These are phyloP conservation scores for Hypoxylon subgilvum DNA, from an alignment of 495 filamentous ascomycete genomes.

Conservation along the genomic window DNA sequence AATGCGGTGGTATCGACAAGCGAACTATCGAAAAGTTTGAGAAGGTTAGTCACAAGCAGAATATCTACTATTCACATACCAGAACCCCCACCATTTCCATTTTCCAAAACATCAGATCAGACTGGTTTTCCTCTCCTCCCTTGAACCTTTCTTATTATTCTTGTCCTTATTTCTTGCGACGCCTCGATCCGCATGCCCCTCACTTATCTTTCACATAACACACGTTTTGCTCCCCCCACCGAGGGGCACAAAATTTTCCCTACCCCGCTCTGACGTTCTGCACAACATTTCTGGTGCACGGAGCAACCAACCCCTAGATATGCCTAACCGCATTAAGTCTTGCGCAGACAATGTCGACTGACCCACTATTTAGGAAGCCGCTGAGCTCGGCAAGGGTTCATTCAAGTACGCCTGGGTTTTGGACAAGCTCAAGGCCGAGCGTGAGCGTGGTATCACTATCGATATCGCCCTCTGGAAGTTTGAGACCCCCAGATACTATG, in stretches of 20 bases:
- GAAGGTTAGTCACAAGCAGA: constrained; percentile 76
- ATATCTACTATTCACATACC: constrained; percentile 20
- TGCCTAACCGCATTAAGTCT: constrained; percentile 3
- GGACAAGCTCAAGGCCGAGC: constrained; percentile 99
- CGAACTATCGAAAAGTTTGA: constrained; percentile 99
- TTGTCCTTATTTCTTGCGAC: constrained; percentile 20
- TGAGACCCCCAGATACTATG: constrained; percentile 98
- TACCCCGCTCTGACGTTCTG: constrained; percentile 43
- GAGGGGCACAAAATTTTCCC: constrained; percentile 45
- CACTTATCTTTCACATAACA: constrained; percentile 14
- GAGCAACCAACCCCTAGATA: constrained; percentile 35
- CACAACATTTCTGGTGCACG: constrained; percentile 40
- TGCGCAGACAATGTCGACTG: constrained; percentile 24
- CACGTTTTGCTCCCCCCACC: constrained; percentile 32
- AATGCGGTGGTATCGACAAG: constrained; percentile 99
- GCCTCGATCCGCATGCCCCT: constrained; percentile 40
- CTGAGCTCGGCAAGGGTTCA: constrained; percentile 99
- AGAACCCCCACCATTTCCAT: too few species aligned
- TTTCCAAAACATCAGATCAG: too few species aligned
- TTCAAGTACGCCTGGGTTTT: constrained; percentile 99
- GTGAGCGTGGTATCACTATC: constrained; percentile 99
- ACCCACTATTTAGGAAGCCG: constrained; percentile 76
- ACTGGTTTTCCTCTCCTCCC: too few species aligned
- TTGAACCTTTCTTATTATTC: constrained; percentile 19
- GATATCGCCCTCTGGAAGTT: constrained; percentile 99